Base-by-base conservation (phyloP, 2,329 filamentous ascomycete genomes). In the Xylaria multiplex region DNA sequence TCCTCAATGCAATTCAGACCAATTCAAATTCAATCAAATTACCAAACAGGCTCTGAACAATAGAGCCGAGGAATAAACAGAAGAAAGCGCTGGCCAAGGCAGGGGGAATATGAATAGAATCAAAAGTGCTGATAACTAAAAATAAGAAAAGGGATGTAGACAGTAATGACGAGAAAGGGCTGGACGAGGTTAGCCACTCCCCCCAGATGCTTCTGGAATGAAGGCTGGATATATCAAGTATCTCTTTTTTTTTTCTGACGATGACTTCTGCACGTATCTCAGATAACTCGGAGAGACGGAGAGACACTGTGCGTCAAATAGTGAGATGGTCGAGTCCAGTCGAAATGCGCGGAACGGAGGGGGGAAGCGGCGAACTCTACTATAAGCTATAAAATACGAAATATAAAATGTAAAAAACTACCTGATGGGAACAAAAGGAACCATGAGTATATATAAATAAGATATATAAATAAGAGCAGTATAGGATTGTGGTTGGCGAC, bases 181-280 rank as follows among this genome's bases (percentile, higher is more conserved):
- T 54, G 30, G 64, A 6, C 19, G 22, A 24, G 24, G 7, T 59
- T 30, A 49, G 55, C 59, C 48, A 54, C 56, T 49, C 46, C 42
- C 27, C 56, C 32, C 49, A 24, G 62, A 59, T 64, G 32, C 43
- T 19, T 43, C 9, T 56, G 62, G 62, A 64, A 60, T 64, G 62
- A 37, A 45, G 43, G 57, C 11, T 61, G 42, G 50, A 27, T 19
- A 27, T 27, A 27, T 27, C 27, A 22, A 3, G 11, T 40, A 40
- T 11, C 35, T 37, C 7, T 37, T 8, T 37, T 2, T 2, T 6
- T 37, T 13, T 13, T 37, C 35, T 37, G 1, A 46, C 24, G 16
- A 42, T 19, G 35, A 37, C 16, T 27, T 40, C 14, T 30, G 46
- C 24, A 54, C n/a, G 30, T 24, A 45, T 45, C 48, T 27, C n/a